These are phyloP conservation scores for Cladosporium oxysporum DNA, from an alignment of 2,329 filamentous ascomycete species.

Conservation along the genomic window DNA sequence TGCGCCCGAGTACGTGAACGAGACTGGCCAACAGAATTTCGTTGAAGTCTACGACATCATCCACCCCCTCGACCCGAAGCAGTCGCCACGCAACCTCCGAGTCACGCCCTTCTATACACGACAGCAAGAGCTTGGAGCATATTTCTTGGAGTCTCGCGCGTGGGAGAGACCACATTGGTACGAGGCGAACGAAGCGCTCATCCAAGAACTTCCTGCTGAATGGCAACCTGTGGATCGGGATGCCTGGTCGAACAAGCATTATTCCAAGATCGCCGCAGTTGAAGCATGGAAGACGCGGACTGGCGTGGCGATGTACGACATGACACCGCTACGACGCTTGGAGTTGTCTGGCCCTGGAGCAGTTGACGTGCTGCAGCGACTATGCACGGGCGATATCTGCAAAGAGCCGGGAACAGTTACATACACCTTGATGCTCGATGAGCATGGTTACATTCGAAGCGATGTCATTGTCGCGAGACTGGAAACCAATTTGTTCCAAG, in stretches of 20 bases:
- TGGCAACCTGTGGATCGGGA: slow-evolving; percentile 61
- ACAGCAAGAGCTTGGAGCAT: slow-evolving; percentile 58
- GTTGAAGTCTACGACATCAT: slow-evolving; percentile 66
- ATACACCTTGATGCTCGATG: slow-evolving; percentile 59
- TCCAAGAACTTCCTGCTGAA: slow-evolving; percentile 53
- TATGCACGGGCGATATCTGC: slow-evolving; percentile 55
- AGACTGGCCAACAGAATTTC: slow-evolving; percentile 63
- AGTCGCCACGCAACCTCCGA: slow-evolving; percentile 60
- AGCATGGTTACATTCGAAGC: slow-evolving; percentile 55
- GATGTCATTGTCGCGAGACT: slow-evolving; percentile 60
- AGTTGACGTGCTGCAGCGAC: slow-evolving; percentile 54
- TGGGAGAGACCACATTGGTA: slow-evolving; percentile 68
- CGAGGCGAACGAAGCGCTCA: slow-evolving; percentile 55
- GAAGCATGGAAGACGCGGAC: slow-evolving; percentile 68
- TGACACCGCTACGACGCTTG: slow-evolving; percentile 61
- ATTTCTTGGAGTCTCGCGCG: slow-evolving; percentile 60
- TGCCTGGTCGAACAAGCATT: slow-evolving; percentile 58
- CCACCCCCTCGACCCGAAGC: slow-evolving; percentile 60
- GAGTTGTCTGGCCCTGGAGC: slow-evolving; percentile 61
- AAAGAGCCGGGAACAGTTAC: slow-evolving; percentile 53
- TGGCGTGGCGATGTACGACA: slow-evolving; percentile 63
- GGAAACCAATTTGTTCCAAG: slow-evolving; percentile 53
- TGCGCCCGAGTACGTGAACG: slow-evolving; percentile 55
- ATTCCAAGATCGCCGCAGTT: slow-evolving; percentile 60
- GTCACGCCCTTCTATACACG: slow-evolving; percentile 60